Conservation (phyloP, 2,329 filamentous ascomycete species). For the Stachybotrys elegans region DNA sequence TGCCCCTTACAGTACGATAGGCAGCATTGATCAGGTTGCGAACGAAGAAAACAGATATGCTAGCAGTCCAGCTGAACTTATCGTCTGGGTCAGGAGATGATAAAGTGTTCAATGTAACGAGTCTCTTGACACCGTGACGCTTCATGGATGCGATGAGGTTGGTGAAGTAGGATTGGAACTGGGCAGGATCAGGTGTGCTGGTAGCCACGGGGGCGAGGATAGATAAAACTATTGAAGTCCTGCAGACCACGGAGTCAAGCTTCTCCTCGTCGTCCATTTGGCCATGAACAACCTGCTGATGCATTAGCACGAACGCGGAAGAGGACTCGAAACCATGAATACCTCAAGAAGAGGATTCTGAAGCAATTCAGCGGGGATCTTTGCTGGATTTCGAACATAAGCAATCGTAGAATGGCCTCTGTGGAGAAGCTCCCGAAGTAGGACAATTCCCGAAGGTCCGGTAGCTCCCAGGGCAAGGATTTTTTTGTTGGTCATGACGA, state of each 20-base stretch:
- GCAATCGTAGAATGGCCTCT: conserved; percentile 19
- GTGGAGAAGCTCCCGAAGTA: conserved; percentile 21
- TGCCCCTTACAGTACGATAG: conserved; percentile 14
- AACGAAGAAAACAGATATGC: conserved; percentile 8
- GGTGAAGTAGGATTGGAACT: conserved; percentile 5
- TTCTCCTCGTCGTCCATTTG: conserved; percentile 13
- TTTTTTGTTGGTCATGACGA: neutral
- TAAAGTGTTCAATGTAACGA: conserved; percentile 27
- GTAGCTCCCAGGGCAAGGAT: conserved; percentile 25
- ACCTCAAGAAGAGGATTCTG: conserved; percentile 7
- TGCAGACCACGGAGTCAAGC: conserved; percentile 2
- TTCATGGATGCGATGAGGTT: conserved; percentile 9
- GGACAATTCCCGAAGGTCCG: conserved; percentile 23
- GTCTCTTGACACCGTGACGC: conserved; percentile 14
- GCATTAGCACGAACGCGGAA: neutral
- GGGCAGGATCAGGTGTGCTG: neutral
- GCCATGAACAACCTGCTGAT: conserved; percentile 17
- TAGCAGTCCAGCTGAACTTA: conserved; percentile 9
- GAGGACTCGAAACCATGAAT: neutral
- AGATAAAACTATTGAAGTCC: conserved; percentile 7
- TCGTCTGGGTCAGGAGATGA: conserved; percentile 21
- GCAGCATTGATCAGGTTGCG: conserved; percentile 6
- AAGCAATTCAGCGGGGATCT: conserved; percentile 6
- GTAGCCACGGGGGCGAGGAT: conserved; percentile 7
- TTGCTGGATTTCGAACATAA: conserved; percentile 8